phyloP scores from a whole-genome alignment of 148 eudicot genomes.

The Rhododendron molle region DNA sequence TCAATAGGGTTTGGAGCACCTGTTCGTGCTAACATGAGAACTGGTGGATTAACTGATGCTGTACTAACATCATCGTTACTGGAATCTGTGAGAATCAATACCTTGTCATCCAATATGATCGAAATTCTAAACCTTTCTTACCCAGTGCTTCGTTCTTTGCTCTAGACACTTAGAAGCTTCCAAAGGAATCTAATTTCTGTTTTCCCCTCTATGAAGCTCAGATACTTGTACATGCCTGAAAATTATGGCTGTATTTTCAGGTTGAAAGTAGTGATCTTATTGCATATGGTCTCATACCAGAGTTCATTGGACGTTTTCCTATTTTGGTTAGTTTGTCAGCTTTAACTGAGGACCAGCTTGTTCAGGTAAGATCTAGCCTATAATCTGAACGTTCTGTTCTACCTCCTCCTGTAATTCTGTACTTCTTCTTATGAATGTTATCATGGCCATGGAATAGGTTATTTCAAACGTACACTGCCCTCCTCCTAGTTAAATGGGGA shows the following conservation, averaged over 20 bases:
- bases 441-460: neutral
- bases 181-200: neutral
- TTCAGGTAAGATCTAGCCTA: conserved; percentile 47
- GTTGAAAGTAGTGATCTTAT: conserved; percentile 91
- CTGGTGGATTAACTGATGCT: conserved; percentile 43
- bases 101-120: conserved; percentile 2
- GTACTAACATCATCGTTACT: conserved; percentile 68
- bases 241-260: conserved; percentile 30
- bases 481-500: neutral
- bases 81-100: conserved; percentile 59
- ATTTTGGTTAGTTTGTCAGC: conserved; percentile 87
- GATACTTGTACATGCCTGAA: neutral
- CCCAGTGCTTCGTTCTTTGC: neutral
- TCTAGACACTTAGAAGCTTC: neutral
- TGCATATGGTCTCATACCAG: conserved; percentile 91
- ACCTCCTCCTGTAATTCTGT: neutral
- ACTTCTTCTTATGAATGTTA: neutral
- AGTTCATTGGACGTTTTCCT: conserved; percentile 94
- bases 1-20: conserved; percentile 99
- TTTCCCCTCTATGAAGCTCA: neutral
- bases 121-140: neutral
- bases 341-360: conserved; percentile 89
- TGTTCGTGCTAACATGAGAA: conserved; percentile 84
- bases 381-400: neutral
- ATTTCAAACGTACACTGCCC: neutral